Base-by-base conservation (phyloP, 108 stramenopile genomes). In the Discostella pseudostelligera region DNA sequence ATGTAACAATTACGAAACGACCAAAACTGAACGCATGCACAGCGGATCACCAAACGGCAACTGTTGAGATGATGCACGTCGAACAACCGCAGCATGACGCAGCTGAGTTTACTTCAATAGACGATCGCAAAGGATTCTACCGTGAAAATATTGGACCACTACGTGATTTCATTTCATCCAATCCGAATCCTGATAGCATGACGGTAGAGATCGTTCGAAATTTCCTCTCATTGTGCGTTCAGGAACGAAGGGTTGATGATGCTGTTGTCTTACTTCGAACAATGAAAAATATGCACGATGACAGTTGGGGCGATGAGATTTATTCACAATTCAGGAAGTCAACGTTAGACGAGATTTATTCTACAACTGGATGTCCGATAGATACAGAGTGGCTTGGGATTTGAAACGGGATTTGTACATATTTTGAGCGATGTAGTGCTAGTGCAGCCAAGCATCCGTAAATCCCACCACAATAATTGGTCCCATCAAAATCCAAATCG, bases 121-220 rank as follows among this genome's bases (percentile, higher is more conserved):
- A 47, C 8, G 50, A 43, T 25, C 36, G n/a, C 39, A 53, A 25
- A 8, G 59, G 56, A 19, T 82, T 80, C 45, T 85, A 56, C 54
- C 55, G 69, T 37, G 82, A 86, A 39, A 86, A 90, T 48, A 45
- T 90, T 24, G 6, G 67, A 14, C 89, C 89, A 19, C 65, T 90
- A 26, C 62, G 70, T 48, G 57, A 59, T 25, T 90, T 81, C 55
- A 79, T 90, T 19, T 51, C 76, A 46, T 80, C 76, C 17, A 62
- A 85, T 55, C 53, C 59, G 19, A 25, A 82, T 35, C 48, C 65
- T 3, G 47, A 70, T 22, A 29, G 28, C 17, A 69, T 67, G 1
- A 62, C 74, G 6, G 39, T 87, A 9, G 36, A 73, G 9, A 48
- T 39, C 39, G 82, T 87, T 3, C 16, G 53, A 7, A 65, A 80